Base-by-base conservation (phyloP, 139 green algal species). In the Trebouxia sp. region DNA sequence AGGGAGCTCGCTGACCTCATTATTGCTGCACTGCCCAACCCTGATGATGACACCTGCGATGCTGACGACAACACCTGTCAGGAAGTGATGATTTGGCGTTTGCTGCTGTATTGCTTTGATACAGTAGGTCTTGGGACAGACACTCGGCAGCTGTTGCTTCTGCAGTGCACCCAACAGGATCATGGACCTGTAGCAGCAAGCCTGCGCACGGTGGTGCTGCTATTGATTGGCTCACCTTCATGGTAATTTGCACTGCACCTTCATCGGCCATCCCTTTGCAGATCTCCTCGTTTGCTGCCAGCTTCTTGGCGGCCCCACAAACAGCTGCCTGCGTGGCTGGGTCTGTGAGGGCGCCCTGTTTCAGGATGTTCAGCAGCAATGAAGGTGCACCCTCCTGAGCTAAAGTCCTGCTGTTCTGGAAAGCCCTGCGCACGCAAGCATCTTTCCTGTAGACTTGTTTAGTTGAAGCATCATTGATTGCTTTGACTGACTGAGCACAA, bases 261-360 rank as follows among this genome's bases (percentile, higher is more conserved):
- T 56, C 75, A 14, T 88, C 85, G 5, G 80, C 80, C 80, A 89
- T 78, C 32, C 87, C 82, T 48, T 89, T 82, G 77, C 91, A 94
- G 65, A 94, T 89, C 32, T 95, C 89, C 28, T 95, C 89, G 37
- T 94, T 94, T 15, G 85, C 89, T 26, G 91, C 89, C 45, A 88
- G 58, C 56, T 76, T 55, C 32, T 48, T 51, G 6, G 82, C 17
- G 20, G 82, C 78, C 38, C 39, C 50, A 24, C 84, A 83, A 0
- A 82, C 42, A 24, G 74, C 65, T 30, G 56, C 53, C 11, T 51
- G 42, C 43, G 80, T 28, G 26, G 65, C 41, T 26, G 82, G 43
- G 28, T 66, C 48, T 53, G 43, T 20, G 12, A 41, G 55, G 10
- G 50, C 35, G 15, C 66, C 77, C 0, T 32, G 48, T 10, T 75